Percentiles rank a stretch among this genome's conserved stretches.
Evolutionary conservation across 176 grass and related monocot species (phyloP).

Genomic region (bread wheat (Triticum aestivum)): IWGSC_CS_RefSeq_v2.1 NC_057810.1:549325811-549326310

Average conservation of each 20-base stretch:
- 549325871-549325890: background rate
- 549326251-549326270: background rate
- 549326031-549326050: background rate
- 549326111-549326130: background rate
- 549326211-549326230: background rate
- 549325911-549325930: background rate
- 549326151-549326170: background rate
- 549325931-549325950: background rate
- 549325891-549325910: background rate
- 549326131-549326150: background rate
- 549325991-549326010: background rate
- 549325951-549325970: background rate
- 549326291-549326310: background rate
- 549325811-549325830: background rate
- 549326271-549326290: background rate
- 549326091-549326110: background rate
- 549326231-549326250: background rate
- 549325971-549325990: background rate
- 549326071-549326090: background rate
- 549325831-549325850: background rate
- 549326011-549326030: background rate
- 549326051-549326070: background rate
- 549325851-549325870: background rate
- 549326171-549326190: background rate
- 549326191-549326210: background rate